These are phyloP conservation scores for Salicornia ramosissima DNA, from an alignment of 148 eudicot species.

Conservation along the genomic window DNA sequence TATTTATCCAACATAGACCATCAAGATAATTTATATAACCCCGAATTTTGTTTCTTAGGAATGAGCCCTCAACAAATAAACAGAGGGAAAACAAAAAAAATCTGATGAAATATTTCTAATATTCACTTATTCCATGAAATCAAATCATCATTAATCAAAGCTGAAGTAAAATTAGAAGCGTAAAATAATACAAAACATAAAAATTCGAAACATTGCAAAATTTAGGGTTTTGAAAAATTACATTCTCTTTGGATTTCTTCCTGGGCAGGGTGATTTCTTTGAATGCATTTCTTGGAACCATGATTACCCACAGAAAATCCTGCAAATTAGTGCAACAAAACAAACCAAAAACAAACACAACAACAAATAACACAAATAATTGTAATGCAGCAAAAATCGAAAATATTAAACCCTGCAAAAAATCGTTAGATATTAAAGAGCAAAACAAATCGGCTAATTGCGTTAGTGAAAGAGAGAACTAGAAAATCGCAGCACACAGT, in stretches of 20 bases:
- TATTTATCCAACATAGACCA: not conserved
- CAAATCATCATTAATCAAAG: not conserved
- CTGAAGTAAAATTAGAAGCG: not conserved
- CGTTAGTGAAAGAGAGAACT: constrained; percentile 1
- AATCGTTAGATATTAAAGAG: constrained; percentile 1
- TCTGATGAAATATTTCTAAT: no score
- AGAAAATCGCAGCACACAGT: not conserved
- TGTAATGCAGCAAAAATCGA: not conserved
- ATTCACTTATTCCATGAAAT: no score
- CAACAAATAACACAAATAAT: not conserved
- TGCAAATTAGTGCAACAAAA: constrained; percentile 7
- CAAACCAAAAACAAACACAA: constrained; percentile 4
- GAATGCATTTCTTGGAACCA: constrained; percentile 23
- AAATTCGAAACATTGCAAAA: not conserved
- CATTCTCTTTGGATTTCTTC: constrained; percentile 64
- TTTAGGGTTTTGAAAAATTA: constrained; percentile 18
- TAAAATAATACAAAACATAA: not conserved
- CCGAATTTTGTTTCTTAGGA: not conserved
- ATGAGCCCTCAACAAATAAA: not conserved
- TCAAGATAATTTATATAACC: not conserved
- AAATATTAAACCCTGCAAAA: not conserved
- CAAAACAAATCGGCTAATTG: not conserved
- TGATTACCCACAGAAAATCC: not conserved
- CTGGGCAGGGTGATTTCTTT: constrained; percentile 56
- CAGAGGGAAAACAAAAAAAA: no score